phyloP scores from a whole-genome alignment of 345 rosid species.

The Trapa bicornis region DNA sequence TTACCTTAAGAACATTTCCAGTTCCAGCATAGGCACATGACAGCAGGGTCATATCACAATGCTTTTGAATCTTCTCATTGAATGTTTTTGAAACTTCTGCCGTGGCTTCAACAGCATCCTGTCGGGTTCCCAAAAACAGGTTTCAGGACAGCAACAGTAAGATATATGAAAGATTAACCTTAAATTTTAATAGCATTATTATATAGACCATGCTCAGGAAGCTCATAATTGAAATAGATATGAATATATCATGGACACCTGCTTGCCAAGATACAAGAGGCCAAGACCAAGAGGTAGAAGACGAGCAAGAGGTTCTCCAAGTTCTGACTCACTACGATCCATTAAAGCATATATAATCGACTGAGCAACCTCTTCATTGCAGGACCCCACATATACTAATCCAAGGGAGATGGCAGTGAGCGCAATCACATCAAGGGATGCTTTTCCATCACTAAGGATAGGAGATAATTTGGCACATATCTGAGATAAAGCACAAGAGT shows the following conservation, averaged over 20 bases:
- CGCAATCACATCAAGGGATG: conserved; percentile 72
- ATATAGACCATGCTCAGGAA: too few relatives aligned
- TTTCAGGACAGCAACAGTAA: background rate
- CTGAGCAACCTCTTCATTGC: conserved; percentile 91
- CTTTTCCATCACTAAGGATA: conserved; percentile 56
- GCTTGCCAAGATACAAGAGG: conserved; percentile 91
- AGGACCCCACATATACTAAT: conserved; percentile 78
- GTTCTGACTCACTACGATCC: conserved; percentile 76
- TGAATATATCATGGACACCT: conserved; percentile 30
- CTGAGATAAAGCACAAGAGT: conserved; percentile 21
- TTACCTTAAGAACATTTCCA: conserved; percentile 93
- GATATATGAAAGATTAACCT: background rate
- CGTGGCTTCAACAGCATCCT: conserved; percentile 91
- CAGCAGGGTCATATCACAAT: conserved; percentile 75
- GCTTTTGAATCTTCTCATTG: conserved; percentile 73
- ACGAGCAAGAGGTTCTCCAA: conserved; percentile 68
- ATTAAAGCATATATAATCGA: conserved; percentile 75
- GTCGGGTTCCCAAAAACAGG: conserved; percentile 5
- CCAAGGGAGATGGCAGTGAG: conserved; percentile 87
- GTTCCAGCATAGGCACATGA: conserved; percentile 99
- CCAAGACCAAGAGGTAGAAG: conserved; percentile 92
- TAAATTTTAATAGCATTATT: too few relatives aligned
- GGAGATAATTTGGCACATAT: conserved; percentile 47
- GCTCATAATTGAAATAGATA: background rate
- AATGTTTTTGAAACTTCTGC: conserved; percentile 93